A percentile compares a stretch with the other conserved stretches of the same genome.
These are phyloP conservation scores for Suillus occidentalis DNA, from an alignment of 768 basidiomycete genomes.

Conservation along the genomic window DNA sequence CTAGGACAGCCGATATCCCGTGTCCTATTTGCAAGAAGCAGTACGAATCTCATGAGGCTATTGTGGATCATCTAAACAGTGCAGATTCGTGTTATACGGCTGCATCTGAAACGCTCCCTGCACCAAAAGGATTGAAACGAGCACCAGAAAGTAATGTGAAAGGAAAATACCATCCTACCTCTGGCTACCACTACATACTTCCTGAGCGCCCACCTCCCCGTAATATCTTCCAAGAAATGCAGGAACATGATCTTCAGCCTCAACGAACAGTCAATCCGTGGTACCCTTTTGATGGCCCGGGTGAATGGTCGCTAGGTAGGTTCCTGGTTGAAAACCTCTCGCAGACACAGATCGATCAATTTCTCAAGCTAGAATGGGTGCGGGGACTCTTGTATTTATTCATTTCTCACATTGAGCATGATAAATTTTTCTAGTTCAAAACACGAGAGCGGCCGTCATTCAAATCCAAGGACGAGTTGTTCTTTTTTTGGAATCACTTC, in stretches of 20 bases:
- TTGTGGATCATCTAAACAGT: too few relatives aligned
- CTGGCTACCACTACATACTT: not conserved
- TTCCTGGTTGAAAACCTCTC: slow-evolving; percentile 24
- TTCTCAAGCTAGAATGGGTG: slow-evolving; percentile 30
- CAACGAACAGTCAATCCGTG: not conserved
- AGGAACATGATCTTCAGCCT: not conserved
- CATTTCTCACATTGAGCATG: too few relatives aligned
- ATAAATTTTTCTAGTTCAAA: not conserved
- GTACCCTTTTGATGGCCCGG: slow-evolving; percentile 14
- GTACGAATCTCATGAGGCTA: too few relatives aligned
- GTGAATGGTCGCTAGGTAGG: slow-evolving; percentile 34
- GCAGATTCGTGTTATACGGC: too few relatives aligned
- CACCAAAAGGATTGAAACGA: too few relatives aligned
- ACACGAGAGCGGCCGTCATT: not conserved
- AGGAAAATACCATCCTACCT: slow-evolving; percentile 1
- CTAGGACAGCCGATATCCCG: too few relatives aligned
- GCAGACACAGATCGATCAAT: slow-evolving; percentile 25
- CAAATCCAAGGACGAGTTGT: not conserved
- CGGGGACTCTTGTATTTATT: not conserved
- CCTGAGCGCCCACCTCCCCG: not conserved
- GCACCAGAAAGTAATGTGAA: too few relatives aligned
- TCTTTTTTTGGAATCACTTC: not conserved
- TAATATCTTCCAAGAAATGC: slow-evolving; percentile 4
- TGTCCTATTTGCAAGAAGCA: too few relatives aligned
- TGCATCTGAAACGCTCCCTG: too few relatives aligned